phyloP scores from a whole-genome alignment of 768 basidiomycete genomes.

The Dendrothele bispora region DNA sequence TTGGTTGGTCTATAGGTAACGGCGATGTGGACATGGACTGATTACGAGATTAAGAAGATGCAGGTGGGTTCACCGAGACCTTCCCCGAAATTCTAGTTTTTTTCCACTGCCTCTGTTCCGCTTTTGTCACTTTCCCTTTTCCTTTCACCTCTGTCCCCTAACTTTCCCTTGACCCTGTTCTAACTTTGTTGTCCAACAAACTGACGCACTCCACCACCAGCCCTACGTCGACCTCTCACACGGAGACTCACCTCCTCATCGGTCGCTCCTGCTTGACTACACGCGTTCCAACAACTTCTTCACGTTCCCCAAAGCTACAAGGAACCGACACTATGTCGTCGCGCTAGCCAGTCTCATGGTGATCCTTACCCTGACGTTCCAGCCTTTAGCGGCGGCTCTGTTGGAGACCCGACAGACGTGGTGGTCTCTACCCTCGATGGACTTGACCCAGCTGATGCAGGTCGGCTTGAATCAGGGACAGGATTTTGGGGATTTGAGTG shows the following conservation, averaged over 20 bases:
- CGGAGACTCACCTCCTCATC: conserved; percentile 52
- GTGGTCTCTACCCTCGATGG: conserved; percentile 39
- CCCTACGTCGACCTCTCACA: conserved; percentile 60
- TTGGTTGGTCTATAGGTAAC: conserved; percentile 40
- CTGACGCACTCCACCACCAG: no score
- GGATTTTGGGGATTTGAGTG: conserved; percentile 47
- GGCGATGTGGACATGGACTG: conserved; percentile 57
- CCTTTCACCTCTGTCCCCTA: background rate
- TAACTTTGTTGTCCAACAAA: no score
- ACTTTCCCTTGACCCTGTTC: background rate
- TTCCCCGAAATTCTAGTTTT: no score
- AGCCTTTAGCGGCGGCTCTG: conserved; percentile 53
- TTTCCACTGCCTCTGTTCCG: no score
- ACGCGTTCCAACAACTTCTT: conserved; percentile 51
- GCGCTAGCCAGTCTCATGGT: conserved; percentile 48
- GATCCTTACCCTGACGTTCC: conserved; percentile 45
- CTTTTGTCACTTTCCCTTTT: background rate
- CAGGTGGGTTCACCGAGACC: no score
- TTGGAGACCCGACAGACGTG: conserved; percentile 48
- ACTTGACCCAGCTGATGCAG: conserved; percentile 12
- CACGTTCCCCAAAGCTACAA: conserved; percentile 45
- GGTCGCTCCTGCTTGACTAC: conserved; percentile 55
- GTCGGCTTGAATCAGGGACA: conserved; percentile 45
- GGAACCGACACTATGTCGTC: conserved; percentile 52
- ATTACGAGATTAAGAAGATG: conserved; percentile 57